phyloP scores from a whole-genome alignment of 1,284 basidiomycete species.

The Quambalaria eucalypti region DNA sequence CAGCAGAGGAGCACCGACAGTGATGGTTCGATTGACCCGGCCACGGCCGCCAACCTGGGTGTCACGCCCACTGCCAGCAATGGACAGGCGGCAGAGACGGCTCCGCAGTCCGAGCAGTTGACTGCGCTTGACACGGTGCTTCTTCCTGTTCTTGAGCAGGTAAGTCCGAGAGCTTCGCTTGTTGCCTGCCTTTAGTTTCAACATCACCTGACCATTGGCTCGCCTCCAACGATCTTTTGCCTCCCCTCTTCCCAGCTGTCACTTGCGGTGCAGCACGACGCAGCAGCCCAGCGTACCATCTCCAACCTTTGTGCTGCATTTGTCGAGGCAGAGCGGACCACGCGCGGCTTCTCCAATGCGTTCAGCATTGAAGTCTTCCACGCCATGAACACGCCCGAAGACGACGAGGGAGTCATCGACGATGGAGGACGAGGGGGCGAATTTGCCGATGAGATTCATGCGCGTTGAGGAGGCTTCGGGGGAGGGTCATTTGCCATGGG shows the following conservation, averaged over 20 bases:
- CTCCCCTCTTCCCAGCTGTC: constrained; percentile 11
- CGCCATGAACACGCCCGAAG: constrained; percentile 27
- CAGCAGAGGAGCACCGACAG: constrained; percentile 5
- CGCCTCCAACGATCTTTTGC: neutral
- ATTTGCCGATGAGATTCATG: no score
- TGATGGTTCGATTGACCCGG: neutral
- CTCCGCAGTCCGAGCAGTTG: no score
- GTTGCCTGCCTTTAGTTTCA: no score
- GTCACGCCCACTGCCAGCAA: neutral
- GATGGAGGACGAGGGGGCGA: no score
- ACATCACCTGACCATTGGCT: no score
- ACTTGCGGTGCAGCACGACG: constrained; percentile 24
- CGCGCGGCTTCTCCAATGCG: constrained; percentile 37
- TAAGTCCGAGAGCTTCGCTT: neutral
- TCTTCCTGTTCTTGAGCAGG: constrained; percentile 33
- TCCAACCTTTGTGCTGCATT: constrained; percentile 20
- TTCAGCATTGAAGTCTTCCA: constrained; percentile 41
- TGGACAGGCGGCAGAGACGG: neutral
- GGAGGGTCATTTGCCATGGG: no score
- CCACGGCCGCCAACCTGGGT: neutral
- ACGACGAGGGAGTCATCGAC: constrained; percentile 10
- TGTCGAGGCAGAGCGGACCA: constrained; percentile 31
- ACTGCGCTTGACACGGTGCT: constrained; percentile 35
- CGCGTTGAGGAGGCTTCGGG: no score
- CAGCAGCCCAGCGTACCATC: constrained; percentile 30